Evolutionary conservation across 306 rosid genomes (phyloP), one percentile per base, ranked within the genome.

Genomic region (Luffa acutangula): DNA sequence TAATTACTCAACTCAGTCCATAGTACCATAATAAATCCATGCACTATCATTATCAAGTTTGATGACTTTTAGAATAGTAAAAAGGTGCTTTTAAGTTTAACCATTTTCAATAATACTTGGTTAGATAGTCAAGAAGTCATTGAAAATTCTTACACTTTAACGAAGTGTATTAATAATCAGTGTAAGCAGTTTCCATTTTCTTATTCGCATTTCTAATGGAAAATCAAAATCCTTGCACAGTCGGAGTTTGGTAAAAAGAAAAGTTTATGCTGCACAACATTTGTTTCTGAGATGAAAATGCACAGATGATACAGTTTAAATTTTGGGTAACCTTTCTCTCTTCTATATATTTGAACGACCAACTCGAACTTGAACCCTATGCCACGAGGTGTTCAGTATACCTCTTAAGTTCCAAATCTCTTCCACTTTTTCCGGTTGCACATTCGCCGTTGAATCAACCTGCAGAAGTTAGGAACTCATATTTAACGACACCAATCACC

Each of bases 331-430:
- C 73, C 5, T 8, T n/a, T 10, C 37, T n/a, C 36, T 14, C 9
- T 49, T 74, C 34, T 85, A 91, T 85, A 95, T 82, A 77, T 86
- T 91, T 21, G 98, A 91, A 88, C 74, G 92, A 17, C 96, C 90
- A 41, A 93, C 93, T 62, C 83, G 87, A 82, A 89, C 93, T 75
- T 82, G 84, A n/a, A 95, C 91, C 15, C 95, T 66, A 83, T 92
- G 97, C 97, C 97, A 92, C 78, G 97, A 91, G 20, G 90, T 92
- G 88, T 95, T 95, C 75, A 94, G 87, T 80, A 94, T 91, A 56
- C 98, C 98, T 85, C 97, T 86, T 76, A 94, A 82, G 85, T 94
- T 94, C 98, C 98, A 92, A 43, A 92, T 86, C 51, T 89, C 95
- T 67, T 92, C 91, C 79, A 91, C 95, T 45, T 82, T 94, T 70